Evolutionary conservation across 495 filamentous ascomycete species (phyloP), one percentile per base, ranked within the genome.

Genomic region (Penicillium daleae): DNA sequence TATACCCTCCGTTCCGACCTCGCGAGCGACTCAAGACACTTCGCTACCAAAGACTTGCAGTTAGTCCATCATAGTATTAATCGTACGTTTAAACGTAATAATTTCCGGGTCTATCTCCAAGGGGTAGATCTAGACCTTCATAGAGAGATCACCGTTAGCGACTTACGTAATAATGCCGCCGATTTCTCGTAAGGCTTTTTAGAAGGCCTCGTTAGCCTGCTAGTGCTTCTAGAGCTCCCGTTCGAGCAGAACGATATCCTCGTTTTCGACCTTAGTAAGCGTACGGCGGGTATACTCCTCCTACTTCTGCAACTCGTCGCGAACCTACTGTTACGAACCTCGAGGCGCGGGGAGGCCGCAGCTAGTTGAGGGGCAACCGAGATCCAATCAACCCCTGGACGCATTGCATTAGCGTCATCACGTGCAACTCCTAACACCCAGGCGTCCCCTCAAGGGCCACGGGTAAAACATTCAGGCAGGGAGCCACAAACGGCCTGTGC

Each of bases 21-120:
- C 95, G 77, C 92, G 90, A 37, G 95, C 95, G 65, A 99, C 90
- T 67, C 92, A 88, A 61, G 96, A 98, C 67, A 99, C 95, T 79
- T 99, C 93, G 74, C 90, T 94, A 69, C 95, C 93, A 77, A 99
- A 99, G 56, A 95, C 90, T 74, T 97, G 93, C 57, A 99, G 83
- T 78, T 98, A 96, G 72, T 98, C 95, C 86, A 98, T 96, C 95
- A 99, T 99, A 56, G 89, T 96, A 71, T 99, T 99, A 80, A 83
- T 89, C 17, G 93, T 97, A 58, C 91, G 88, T 81, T 99, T 99
- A 84, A 99, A 99, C 5, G 90, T 94, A 19, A 91, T 92, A 69
- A 99, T 99, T 82, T 99, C 96, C 1, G 95, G 93, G 83, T 99
- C 95, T 90, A 97, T 95, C 77, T 99, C 95, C 67, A 93, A 86